Percentiles rank a stretch among this genome's conserved stretches.
These are phyloP conservation scores for Chalaropsis thielavioides DNA, from an alignment of 2,329 filamentous ascomycete species.

Conservation along the genomic window DNA sequence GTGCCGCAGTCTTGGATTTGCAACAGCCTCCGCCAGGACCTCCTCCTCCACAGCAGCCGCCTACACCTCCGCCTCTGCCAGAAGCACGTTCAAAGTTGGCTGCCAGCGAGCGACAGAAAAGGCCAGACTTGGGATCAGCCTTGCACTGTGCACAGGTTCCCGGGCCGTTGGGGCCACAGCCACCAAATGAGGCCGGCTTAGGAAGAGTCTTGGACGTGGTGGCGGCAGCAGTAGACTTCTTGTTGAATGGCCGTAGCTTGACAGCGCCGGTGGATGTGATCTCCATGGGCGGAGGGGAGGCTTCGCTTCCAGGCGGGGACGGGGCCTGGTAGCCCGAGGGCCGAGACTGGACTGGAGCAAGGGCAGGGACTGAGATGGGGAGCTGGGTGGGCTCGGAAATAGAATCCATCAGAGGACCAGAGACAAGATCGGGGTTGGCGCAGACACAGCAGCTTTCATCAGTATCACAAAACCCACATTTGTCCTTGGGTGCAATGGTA, in stretches of 20 bases:
- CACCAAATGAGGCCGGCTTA: slow-evolving; percentile 23
- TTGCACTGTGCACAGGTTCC: slow-evolving; percentile 69
- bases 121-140: slow-evolving; percentile 60
- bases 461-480: slow-evolving; percentile 62
- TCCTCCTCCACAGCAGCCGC: slow-evolving; percentile 49
- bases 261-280: slow-evolving; percentile 45
- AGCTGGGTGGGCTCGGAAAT: slow-evolving; percentile 8
- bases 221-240: slow-evolving; percentile 10
- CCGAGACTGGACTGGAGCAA: slow-evolving; percentile 29
- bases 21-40: slow-evolving; percentile 49
- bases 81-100: slow-evolving; percentile 41
- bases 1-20: slow-evolving; percentile 30
- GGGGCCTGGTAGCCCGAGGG: slow-evolving; percentile 36
- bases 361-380: slow-evolving; percentile 25
- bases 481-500: slow-evolving; percentile 41
- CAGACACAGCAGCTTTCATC: slow-evolving; percentile 73
- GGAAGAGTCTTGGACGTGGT: slow-evolving; percentile 21
- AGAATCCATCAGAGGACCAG: slow-evolving; percentile 9
- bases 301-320: slow-evolving; percentile 48
- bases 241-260: slow-evolving; percentile 35
- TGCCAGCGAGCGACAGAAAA: slow-evolving; percentile 71
- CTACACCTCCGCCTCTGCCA: slow-evolving; percentile 24
- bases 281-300: slow-evolving; percentile 39
- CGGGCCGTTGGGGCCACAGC: slow-evolving; percentile 53
- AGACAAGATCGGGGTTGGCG: slow-evolving; percentile 38